Evolutionary conservation across 1,139 yeast species (phyloP).

Genomic region (Candida sp.): DNA sequence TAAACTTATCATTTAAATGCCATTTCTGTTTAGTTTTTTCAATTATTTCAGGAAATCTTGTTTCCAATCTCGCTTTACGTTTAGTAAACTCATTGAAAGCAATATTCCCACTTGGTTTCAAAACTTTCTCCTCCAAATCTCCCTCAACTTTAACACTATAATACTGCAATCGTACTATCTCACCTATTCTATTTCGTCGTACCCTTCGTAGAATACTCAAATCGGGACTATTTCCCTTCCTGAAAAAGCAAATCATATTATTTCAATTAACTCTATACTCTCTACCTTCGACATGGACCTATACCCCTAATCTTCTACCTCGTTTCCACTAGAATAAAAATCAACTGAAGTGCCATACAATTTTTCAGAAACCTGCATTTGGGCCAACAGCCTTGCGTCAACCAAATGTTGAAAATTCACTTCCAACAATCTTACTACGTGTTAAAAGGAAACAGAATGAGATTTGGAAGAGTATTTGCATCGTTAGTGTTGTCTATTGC

Average conservation of each 20-base stretch:
- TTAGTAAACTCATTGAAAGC: background rate
- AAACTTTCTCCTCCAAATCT: background rate
- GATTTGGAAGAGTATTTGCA: background rate
- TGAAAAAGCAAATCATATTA: background rate
- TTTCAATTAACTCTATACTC: background rate
- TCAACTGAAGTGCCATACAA: background rate
- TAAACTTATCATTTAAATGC: slow-evolving; percentile 12
- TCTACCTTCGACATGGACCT: background rate
- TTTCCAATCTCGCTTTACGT: slow-evolving; percentile 1
- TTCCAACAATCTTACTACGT: background rate
- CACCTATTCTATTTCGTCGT: background rate
- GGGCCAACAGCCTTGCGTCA: background rate
- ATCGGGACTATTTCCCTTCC: background rate
- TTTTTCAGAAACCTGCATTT: background rate
- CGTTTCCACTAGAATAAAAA: too few species aligned
- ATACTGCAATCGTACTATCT: background rate
- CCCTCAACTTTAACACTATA: background rate
- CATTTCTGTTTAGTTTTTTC: slow-evolving; percentile 8
- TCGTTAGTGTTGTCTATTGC: slow-evolving; percentile 1
- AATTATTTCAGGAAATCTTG: slow-evolving; percentile 1
- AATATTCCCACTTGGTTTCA: background rate
- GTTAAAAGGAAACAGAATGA: background rate
- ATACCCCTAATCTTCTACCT: too few species aligned
- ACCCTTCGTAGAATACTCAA: background rate
- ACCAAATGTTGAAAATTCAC: background rate